Evolutionary conservation across 768 basidiomycete species (phyloP).

Genomic region (Termitomyces sp.): DNA sequence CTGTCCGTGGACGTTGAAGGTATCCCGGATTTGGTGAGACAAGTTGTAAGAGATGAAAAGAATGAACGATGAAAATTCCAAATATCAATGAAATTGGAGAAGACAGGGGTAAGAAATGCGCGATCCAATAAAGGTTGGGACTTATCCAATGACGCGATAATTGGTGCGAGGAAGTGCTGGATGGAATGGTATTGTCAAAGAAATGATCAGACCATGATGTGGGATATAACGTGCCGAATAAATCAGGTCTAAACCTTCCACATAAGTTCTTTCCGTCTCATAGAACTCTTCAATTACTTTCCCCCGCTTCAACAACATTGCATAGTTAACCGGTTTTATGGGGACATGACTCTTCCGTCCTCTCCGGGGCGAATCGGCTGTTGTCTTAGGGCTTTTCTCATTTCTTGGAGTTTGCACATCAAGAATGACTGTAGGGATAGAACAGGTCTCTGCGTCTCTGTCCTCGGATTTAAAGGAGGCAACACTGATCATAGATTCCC

Average conservation of each 20-base stretch:
- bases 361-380: constrained; percentile 34
- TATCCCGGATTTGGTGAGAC: constrained; percentile 27
- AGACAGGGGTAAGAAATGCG: constrained; percentile 63
- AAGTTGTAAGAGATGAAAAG: constrained; percentile 49
- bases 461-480: constrained; percentile 72
- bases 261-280: constrained; percentile 76
- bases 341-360: constrained; percentile 29
- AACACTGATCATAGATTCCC: constrained; percentile 65
- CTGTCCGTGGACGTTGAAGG: constrained; percentile 11
- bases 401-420: constrained; percentile 20
- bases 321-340: constrained; percentile 38
- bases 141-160: constrained; percentile 69
- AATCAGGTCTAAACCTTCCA: constrained; percentile 77
- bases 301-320: constrained; percentile 47
- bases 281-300: constrained; percentile 78
- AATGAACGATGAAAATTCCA: constrained; percentile 84
- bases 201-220: neutral
- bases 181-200: constrained; percentile 3
- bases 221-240: constrained; percentile 53
- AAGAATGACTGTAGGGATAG: constrained; percentile 27
- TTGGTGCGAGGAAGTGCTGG: constrained; percentile 79
- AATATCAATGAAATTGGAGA: constrained; percentile 88
- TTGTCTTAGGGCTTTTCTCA: constrained; percentile 27
- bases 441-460: constrained; percentile 18
- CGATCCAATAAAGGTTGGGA: constrained; percentile 64